Percentiles rank a stretch among this genome's conserved stretches.
Conservation (phyloP, 768 basidiomycete species). For the Gloeophyllum trabeum region DNA sequence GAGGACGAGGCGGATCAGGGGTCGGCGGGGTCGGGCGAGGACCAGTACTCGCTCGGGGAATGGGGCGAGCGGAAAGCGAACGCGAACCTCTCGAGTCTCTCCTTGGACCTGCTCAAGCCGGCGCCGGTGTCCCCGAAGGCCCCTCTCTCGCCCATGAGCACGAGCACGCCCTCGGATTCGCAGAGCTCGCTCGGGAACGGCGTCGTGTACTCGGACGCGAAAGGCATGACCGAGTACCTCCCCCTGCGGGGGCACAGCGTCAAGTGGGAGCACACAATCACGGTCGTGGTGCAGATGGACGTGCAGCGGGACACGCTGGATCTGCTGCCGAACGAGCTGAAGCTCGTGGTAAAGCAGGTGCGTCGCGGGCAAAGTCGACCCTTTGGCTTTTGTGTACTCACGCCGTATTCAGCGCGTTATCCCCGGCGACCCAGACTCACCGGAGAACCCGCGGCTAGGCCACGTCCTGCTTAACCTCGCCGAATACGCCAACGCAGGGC, state of each 20-base stretch:
- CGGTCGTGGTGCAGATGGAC: constrained; percentile 47
- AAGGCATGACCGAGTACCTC: constrained; percentile 50
- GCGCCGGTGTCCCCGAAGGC: too few species aligned
- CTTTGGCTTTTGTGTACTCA: not conserved
- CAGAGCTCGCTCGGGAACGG: too few species aligned
- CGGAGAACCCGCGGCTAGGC: constrained; percentile 52
- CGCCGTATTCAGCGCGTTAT: constrained; percentile 33
- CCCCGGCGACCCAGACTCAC: constrained; percentile 40
- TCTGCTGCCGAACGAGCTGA: constrained; percentile 50
- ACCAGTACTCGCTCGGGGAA: too few species aligned
- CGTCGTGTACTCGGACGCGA: constrained; percentile 32
- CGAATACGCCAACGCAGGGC: constrained; percentile 53
- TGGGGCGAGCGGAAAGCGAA: too few species aligned
- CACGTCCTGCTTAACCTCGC: constrained; percentile 61
- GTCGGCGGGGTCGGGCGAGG: constrained; percentile 8
- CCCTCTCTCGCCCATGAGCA: too few species aligned
- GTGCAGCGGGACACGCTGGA: constrained; percentile 38
- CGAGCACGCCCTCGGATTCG: not conserved
- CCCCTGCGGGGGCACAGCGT: constrained; percentile 56
- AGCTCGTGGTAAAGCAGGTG: constrained; percentile 53
- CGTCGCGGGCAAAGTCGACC: too few species aligned
- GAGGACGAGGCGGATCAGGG: not conserved
- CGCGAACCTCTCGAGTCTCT: too few species aligned
- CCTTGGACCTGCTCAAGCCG: too few species aligned
- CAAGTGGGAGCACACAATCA: constrained; percentile 46